A percentile compares a stretch with the other conserved stretches of the same genome.
Evolutionary conservation across 2,329 filamentous ascomycete species (phyloP).

Genomic region (Sporothrix mexicana): DNA sequence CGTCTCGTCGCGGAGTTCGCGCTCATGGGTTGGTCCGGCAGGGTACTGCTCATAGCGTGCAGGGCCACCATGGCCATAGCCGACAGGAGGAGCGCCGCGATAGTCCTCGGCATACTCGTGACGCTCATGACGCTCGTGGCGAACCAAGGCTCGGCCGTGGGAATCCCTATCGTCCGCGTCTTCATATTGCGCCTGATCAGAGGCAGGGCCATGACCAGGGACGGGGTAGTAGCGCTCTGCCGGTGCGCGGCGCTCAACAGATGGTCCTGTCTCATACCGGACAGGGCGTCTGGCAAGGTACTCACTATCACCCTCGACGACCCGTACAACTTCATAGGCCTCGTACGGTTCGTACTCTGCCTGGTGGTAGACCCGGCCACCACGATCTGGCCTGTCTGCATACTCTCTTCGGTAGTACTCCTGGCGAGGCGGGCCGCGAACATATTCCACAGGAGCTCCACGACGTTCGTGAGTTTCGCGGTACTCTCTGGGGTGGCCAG

Average conservation of each 20-base stretch:
- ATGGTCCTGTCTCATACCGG: slow-evolving; percentile 34
- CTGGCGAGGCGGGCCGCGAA: not conserved
- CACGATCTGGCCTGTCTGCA: slow-evolving; percentile 40
- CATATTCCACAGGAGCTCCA: not conserved
- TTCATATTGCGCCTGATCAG: not conserved
- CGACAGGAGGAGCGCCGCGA: not conserved
- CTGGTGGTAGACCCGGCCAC: not conserved
- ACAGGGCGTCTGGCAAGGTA: slow-evolving; percentile 54
- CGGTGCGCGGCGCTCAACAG: not conserved
- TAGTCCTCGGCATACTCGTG: not conserved
- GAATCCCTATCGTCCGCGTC: not conserved
- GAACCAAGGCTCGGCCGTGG: not conserved
- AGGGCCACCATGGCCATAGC: not conserved
- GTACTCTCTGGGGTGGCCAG: not conserved
- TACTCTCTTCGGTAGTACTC: slow-evolving; percentile 46
- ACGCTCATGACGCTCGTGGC: not conserved
- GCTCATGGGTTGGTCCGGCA: too few species aligned
- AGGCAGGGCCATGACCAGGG: not conserved
- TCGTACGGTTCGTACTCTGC: slow-evolving; percentile 49
- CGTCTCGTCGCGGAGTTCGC: not conserved
- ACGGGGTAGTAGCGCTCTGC: slow-evolving; percentile 28
- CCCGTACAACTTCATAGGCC: slow-evolving; percentile 54
- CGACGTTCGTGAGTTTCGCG: not conserved
- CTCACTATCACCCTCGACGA: slow-evolving; percentile 52
- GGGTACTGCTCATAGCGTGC: not conserved